A percentile compares a stretch with the other conserved stretches of the same genome.
These are phyloP conservation scores for Kodamaea sagamina DNA, from an alignment of 805 yeast species.

Conservation along the genomic window DNA sequence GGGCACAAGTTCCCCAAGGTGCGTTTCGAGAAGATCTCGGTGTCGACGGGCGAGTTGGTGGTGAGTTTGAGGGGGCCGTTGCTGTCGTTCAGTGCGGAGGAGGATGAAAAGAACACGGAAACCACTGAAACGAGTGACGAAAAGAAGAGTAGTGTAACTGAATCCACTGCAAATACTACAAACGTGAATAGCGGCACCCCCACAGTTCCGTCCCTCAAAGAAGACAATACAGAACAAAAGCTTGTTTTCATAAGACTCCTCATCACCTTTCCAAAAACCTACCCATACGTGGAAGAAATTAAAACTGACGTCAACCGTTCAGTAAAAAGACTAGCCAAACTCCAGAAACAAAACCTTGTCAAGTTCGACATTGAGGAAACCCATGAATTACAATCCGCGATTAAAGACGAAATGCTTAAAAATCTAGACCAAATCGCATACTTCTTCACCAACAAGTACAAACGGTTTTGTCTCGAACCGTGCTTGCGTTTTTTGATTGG, in stretches of 20 bases:
- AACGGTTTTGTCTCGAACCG: constrained; percentile 75
- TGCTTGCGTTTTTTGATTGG: constrained; percentile 79
- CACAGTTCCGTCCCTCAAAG: constrained; percentile 2
- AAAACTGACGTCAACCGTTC: constrained; percentile 13
- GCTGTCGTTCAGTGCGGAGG: constrained; percentile 17
- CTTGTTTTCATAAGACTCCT: constrained; percentile 68
- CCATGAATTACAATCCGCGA: constrained; percentile 57
- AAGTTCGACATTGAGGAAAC: constrained; percentile 75
- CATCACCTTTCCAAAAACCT: constrained; percentile 68
- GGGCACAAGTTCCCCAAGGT: constrained; percentile 89
- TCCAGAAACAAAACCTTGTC: constrained; percentile 26
- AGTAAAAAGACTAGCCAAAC: constrained; percentile 19
- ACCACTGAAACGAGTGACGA: constrained; percentile 8
- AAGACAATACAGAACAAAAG: constrained; percentile 29
- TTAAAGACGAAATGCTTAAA: constrained; percentile 51
- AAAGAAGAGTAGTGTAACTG: background rate
- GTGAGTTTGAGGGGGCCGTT: constrained; percentile 71
- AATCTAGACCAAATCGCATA: constrained; percentile 57
- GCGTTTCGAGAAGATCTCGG: constrained; percentile 82
- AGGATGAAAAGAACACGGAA: constrained; percentile 4
- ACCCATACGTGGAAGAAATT: constrained; percentile 63
- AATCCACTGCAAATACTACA: background rate
- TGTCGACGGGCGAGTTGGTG: constrained; percentile 77
- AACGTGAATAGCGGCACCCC: background rate
- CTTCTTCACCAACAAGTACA: constrained; percentile 53